Conservation (phyloP, 2,329 filamentous ascomycete genomes). For the Hypoxylon sp. region DNA sequence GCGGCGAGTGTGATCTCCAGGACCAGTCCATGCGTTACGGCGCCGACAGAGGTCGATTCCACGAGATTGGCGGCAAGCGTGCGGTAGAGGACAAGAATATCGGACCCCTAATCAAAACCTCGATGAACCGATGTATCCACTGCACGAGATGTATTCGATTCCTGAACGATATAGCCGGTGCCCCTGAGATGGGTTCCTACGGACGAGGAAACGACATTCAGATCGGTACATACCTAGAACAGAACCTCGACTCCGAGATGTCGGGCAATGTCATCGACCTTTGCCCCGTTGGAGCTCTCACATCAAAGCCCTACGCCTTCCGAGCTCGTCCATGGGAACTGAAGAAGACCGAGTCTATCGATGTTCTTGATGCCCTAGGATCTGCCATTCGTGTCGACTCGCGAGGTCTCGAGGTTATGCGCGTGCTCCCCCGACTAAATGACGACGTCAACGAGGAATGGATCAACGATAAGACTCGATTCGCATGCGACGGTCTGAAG, state of each 20-base stretch:
- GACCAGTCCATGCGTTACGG: constrained; percentile 99
- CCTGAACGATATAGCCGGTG: constrained; percentile 95
- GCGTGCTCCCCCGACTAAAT: constrained; percentile 90
- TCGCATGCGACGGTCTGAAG: constrained; percentile 95
- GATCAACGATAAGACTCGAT: constrained; percentile 99
- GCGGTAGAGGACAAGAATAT: constrained; percentile 99
- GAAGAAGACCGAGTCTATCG: constrained; percentile 94
- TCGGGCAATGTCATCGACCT: constrained; percentile 98
- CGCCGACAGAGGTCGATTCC: constrained; percentile 94
- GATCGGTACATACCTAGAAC: constrained; percentile 97
- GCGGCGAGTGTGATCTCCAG: constrained; percentile 98
- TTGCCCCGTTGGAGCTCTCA: constrained; percentile 95
- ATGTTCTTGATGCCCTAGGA: constrained; percentile 91
- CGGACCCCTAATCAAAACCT: constrained; percentile 97
- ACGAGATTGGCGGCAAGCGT: constrained; percentile 95
- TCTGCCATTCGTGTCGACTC: constrained; percentile 96
- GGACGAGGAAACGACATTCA: constrained; percentile 97
- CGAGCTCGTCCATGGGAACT: constrained; percentile 96
- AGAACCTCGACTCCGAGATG: constrained; percentile 91
- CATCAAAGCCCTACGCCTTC: constrained; percentile 98
- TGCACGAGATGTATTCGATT: constrained; percentile 98
- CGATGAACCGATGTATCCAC: constrained; percentile 99
- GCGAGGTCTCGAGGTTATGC: constrained; percentile 95
- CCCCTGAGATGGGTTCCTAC: constrained; percentile 92
- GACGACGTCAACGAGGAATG: constrained; percentile 99